These are phyloP conservation scores for Pseudognaphalium luteoalbum DNA, from an alignment of 129 eudicot genomes.

Conservation along the genomic window DNA sequence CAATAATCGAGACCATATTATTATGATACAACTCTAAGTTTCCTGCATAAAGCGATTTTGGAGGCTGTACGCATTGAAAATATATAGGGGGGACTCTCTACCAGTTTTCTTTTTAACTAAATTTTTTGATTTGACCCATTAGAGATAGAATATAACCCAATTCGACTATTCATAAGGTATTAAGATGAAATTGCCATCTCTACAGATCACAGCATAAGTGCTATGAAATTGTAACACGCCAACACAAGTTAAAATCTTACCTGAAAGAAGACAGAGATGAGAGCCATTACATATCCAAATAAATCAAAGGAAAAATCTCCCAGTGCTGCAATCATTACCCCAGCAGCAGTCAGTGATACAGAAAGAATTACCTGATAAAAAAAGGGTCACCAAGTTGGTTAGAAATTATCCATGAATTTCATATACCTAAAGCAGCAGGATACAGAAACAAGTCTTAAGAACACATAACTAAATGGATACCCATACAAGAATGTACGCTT, in stretches of 20 bases:
- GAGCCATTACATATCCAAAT: conserved; percentile 90
- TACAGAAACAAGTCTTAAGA: background rate
- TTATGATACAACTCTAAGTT: background rate
- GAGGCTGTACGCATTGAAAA: background rate
- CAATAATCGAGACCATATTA: background rate
- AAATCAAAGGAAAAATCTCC: conserved; percentile 96
- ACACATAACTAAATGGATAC: background rate
- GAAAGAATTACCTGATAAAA: conserved; percentile 75
- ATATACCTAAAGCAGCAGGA: background rate
- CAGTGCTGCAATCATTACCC: conserved; percentile 90
- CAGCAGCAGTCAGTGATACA: conserved; percentile 81
- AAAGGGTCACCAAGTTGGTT: background rate
- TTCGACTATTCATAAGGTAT: background rate
- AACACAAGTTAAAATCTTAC: conserved; percentile 30
- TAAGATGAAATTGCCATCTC: background rate
- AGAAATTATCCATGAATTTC: background rate
- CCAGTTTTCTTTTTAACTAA: background rate
- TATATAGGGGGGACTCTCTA: background rate
- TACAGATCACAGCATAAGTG: background rate
- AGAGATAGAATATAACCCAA: conserved; percentile 4
- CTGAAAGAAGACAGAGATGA: conserved; percentile 85
- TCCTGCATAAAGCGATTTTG: background rate
- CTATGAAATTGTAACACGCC: background rate
- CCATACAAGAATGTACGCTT: no score
- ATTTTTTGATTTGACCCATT: background rate